A percentile compares a stretch with the other conserved stretches of the same genome.
phyloP scores from a whole-genome alignment of 2,329 filamentous ascomycete genomes.

The Paradendryphiella salina region DNA sequence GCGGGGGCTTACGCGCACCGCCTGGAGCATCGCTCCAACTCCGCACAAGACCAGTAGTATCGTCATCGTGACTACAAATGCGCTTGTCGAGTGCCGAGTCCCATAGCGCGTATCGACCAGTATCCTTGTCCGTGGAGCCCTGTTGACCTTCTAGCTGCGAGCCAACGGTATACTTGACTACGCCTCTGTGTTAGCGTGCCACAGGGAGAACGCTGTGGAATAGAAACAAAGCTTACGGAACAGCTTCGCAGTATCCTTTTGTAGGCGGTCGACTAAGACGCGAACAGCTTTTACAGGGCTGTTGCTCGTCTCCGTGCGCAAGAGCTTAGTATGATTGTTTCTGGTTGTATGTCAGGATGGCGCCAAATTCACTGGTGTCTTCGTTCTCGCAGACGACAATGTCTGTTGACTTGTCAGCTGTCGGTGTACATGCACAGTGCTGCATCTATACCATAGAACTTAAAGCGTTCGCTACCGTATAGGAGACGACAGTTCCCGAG shows the following conservation, averaged over 20 bases:
- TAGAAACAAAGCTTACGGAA: constrained; percentile 18
- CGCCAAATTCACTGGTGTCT: constrained; percentile 67
- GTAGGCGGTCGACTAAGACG: constrained; percentile 23
- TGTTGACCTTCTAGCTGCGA: constrained; percentile 23
- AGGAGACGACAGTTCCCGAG: constrained; percentile 34
- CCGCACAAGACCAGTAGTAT: constrained; percentile 11
- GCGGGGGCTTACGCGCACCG: background rate
- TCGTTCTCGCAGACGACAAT: constrained; percentile 19
- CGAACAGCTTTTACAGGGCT: constrained; percentile 66
- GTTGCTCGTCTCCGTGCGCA: constrained; percentile 71
- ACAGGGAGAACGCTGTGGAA: background rate
- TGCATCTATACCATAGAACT: constrained; percentile 26
- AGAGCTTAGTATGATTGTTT: constrained; percentile 72
- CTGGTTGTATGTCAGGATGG: constrained; percentile 93
- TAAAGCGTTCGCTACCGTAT: constrained; percentile 32
- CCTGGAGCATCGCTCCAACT: constrained; percentile 3
- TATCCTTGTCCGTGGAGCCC: constrained; percentile 13
- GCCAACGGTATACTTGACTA: constrained; percentile 27
- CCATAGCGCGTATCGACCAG: constrained; percentile 13
- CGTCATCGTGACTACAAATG: constrained; percentile 13
- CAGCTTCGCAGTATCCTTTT: constrained; percentile 27
- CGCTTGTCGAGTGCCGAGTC: background rate
- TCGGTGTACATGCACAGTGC: too few relatives aligned
- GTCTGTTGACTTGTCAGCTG: constrained; percentile 20
- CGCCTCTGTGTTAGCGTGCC: background rate